Base-by-base conservation (phyloP, 495 filamentous ascomycete genomes). In the Cladorrhinum samala region DNA sequence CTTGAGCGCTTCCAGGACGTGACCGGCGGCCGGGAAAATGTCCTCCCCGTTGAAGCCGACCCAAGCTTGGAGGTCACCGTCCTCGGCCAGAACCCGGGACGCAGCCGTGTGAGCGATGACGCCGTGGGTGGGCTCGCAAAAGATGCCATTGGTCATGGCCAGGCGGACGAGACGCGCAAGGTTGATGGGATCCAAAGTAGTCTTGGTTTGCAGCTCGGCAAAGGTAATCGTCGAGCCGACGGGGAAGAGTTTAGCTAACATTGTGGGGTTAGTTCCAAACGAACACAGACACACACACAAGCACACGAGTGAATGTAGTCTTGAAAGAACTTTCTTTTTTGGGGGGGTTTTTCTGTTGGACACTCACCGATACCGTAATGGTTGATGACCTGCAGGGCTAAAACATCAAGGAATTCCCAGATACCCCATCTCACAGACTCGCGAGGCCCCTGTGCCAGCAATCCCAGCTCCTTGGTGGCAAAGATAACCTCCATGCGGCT, bases 111-210 rank as follows among this genome's bases (percentile, higher is more conserved):
- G 82, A 3, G 69, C 72, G 44, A 85, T 72, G 5, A 73, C 51
- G 2, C 73, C 75, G 0, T 73, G 74, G 16, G 50, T 49, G 3
- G 76, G 72, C 49, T 84, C 80, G 16, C 65, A 59, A 70, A 85
- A 85, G 51, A 83, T 75, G 14, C 68, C 69, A 50, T 78, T 75
- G 46, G 73, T 77, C 63, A 83, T 82, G 38, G 73, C 77, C 49
- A 79, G 68, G 4, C 79, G 78, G n/a, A 83, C 60, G 21, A 81
- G 52, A 20, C 80, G 74, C 27, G 72, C 67, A 14, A 82, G 64
- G 53, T 78, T 74, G 53, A 65, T 61, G 24, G 71, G 58, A 46
- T 75, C 68, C 9, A 80, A 57, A 0, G 66, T 51, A 0, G 70
- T 73, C 40, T 65, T 64, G 37, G 55, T 27, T 13, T 77, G 64